A percentile compares a stretch with the other conserved stretches of the same genome.
phyloP scores from a whole-genome alignment of 192 early-diverging fungal genomes.

The Linnemannia elongata region DNA sequence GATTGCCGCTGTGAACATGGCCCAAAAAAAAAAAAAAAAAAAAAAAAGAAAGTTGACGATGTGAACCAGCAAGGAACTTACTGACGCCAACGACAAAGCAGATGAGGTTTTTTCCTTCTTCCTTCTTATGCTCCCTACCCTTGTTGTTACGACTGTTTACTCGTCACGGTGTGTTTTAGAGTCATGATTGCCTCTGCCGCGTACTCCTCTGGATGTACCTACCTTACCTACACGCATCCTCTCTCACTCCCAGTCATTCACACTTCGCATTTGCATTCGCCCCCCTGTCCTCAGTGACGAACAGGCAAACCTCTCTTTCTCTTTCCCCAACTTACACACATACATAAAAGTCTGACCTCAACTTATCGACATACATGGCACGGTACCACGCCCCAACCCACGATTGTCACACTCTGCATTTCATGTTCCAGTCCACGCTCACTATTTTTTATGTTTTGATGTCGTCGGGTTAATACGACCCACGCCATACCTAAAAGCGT shows the following conservation, averaged over 20 bases:
- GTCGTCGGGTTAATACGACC: not conserved
- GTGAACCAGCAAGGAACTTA: not conserved
- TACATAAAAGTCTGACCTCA: too few species aligned
- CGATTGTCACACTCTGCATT: not conserved
- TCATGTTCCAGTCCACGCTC: constrained; percentile 3
- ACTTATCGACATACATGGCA: too few species aligned
- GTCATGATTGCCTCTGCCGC: constrained; percentile 16
- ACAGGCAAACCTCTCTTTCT: too few species aligned
- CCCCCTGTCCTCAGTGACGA: too few species aligned
- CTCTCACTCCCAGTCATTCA: not conserved
- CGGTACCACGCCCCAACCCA: not conserved
- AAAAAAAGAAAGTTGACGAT: constrained; percentile 5
- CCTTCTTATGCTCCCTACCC: not conserved
- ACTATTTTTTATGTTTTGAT: not conserved
- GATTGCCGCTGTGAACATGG: constrained; percentile 22
- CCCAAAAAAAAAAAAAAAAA: too few species aligned
- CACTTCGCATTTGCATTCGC: not conserved
- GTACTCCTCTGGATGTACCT: constrained; percentile 11
- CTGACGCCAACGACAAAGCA: not conserved
- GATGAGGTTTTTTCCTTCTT: not conserved
- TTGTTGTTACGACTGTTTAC: not conserved
- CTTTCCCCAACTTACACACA: too few species aligned
- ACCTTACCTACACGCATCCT: not conserved
- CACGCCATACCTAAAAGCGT: not conserved
- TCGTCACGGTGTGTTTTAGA: constrained; percentile 10